Evolutionary conservation across 2,329 filamentous ascomycete species (phyloP).

Genomic region (Cytospora paraplurivora): DNA sequence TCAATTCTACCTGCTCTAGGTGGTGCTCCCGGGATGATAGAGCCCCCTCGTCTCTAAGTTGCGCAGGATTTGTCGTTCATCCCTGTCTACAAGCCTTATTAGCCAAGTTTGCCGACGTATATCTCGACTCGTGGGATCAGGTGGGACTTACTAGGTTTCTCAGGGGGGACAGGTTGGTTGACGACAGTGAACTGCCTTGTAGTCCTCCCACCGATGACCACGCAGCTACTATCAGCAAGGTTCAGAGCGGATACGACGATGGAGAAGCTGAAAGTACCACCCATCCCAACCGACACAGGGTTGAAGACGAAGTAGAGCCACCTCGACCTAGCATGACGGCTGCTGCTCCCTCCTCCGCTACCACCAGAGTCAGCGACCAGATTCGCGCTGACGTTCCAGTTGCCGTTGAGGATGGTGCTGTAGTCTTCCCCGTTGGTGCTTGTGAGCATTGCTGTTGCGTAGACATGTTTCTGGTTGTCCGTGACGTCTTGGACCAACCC

Average conservation of each 20-base stretch:
- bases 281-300: neutral
- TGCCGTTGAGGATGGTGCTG: neutral
- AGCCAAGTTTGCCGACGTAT: neutral
- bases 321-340: constrained; percentile 8
- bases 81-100: neutral
- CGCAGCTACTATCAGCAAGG: neutral
- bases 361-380: neutral
- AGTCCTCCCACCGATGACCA: constrained; percentile 6
- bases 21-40: neutral
- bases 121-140: neutral
- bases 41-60: neutral
- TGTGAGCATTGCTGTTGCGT: constrained; percentile 11
- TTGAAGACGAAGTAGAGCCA: constrained; percentile 26
- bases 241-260: constrained; percentile 5
- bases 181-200: constrained; percentile 14
- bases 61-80: constrained; percentile 13
- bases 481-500: constrained; percentile 5
- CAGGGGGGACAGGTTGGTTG: neutral
- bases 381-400: constrained; percentile 6
- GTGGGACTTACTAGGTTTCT: constrained; percentile 15
- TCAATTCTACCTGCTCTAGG: too few relatives aligned
- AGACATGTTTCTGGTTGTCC: neutral
- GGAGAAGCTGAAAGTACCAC: constrained; percentile 7
- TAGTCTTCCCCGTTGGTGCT: constrained; percentile 8
- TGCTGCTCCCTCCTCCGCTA: constrained; percentile 8